Conservation (phyloP, 2,329 filamentous ascomycete genomes). For the Cladosporium sphaerospermum region DNA sequence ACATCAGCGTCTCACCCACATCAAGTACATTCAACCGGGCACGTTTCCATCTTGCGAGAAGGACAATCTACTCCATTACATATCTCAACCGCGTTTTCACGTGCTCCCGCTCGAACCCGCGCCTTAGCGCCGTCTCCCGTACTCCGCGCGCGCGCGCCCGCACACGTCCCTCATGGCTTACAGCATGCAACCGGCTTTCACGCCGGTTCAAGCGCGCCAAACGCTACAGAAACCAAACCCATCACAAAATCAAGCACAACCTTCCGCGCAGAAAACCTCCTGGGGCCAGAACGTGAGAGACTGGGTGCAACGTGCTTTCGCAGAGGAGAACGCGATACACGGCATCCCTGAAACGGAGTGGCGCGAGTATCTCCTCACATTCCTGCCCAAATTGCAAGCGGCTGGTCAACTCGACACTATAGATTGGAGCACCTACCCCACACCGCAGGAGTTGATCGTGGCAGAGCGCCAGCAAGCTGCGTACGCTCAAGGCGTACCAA, state of each 20-base stretch:
- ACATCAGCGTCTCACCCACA: neutral
- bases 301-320: slow-evolving; percentile 82
- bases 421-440: slow-evolving; percentile 76
- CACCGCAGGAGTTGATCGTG: slow-evolving; percentile 78
- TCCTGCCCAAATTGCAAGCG: slow-evolving; percentile 78
- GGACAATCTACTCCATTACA: neutral
- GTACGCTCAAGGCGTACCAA: slow-evolving; percentile 19
- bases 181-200: slow-evolving; percentile 37
- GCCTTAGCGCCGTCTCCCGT: neutral
- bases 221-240: slow-evolving; percentile 26
- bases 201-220: slow-evolving; percentile 40
- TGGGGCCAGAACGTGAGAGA: slow-evolving; percentile 64
- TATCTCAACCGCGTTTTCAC: neutral
- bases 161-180: slow-evolving; percentile 4
- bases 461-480: slow-evolving; percentile 55
- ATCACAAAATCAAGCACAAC: slow-evolving; percentile 14
- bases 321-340: slow-evolving; percentile 52
- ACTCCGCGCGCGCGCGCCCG: neutral
- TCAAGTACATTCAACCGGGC: neutral
- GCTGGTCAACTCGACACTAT: slow-evolving; percentile 62
- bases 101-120: neutral
- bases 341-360: slow-evolving; percentile 57
- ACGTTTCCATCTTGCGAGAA: neutral
- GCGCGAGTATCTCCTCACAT: slow-evolving; percentile 75
- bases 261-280: slow-evolving; percentile 54